Evolutionary conservation across 148 eudicot species (phyloP).

Genomic region (Vaccinium myrtillus): DNA sequence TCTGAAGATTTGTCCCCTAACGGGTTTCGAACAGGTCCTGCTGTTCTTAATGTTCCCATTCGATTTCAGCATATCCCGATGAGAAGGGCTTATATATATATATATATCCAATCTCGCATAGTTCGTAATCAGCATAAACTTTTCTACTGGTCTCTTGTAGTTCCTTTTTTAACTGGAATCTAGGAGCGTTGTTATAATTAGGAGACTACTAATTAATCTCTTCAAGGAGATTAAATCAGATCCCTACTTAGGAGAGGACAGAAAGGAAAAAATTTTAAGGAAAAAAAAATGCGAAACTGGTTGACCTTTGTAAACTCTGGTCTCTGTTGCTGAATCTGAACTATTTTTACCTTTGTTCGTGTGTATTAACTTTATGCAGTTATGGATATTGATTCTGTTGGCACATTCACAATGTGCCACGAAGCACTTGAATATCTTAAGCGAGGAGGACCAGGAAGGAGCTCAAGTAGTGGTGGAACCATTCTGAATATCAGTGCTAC

Average conservation of each 20-base stretch:
- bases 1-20: slow-evolving; percentile 94
- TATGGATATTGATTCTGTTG: slow-evolving; percentile 93
- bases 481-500: slow-evolving; percentile 94
- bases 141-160: not conserved
- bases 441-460: slow-evolving; percentile 75
- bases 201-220: not conserved
- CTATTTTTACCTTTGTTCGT: not conserved
- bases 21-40: slow-evolving; percentile 86
- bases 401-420: slow-evolving; percentile 95
- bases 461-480: slow-evolving; percentile 65
- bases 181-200: not conserved
- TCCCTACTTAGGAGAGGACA: not conserved
- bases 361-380: slow-evolving; percentile 37
- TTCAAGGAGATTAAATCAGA: not conserved
- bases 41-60: not conserved
- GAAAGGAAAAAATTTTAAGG: not conserved
- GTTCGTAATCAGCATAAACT: too few species aligned
- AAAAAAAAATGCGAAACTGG: not conserved
- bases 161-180: not conserved
- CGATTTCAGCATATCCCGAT: not conserved
- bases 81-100: not conserved
- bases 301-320: not conserved
- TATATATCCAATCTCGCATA: too few species aligned
- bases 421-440: slow-evolving; percentile 82
- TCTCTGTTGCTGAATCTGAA: not conserved